Percentiles rank a stretch among this genome's conserved stretches.
Conservation (phyloP, 495 filamentous ascomycete species). For the Darksidea phi region DNA sequence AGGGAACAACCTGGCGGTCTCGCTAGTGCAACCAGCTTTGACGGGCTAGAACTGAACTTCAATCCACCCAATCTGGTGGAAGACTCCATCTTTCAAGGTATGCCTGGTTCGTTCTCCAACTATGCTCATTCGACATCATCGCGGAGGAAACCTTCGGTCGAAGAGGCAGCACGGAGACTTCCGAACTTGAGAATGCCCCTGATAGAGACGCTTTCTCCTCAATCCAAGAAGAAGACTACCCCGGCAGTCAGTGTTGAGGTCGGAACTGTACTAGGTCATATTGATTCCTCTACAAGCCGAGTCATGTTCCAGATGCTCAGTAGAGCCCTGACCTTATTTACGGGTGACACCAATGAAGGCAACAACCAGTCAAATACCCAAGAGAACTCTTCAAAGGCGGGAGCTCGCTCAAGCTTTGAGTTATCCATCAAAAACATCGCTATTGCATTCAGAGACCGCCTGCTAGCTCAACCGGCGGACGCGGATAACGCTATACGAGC, state of each 20-base stretch:
- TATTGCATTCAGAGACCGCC: conserved; percentile 26
- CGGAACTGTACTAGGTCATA: conserved; percentile 26
- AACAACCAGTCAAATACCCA: conserved; percentile 2
- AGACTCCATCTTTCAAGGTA: conserved; percentile 36
- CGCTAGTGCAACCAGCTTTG: neutral
- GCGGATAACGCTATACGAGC: neutral
- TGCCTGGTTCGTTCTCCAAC: conserved; percentile 44
- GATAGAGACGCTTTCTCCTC: neutral
- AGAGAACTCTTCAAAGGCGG: neutral
- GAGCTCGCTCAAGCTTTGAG: conserved; percentile 1
- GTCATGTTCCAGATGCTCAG: conserved; percentile 35
- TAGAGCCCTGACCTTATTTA: conserved; percentile 10
- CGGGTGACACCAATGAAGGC: neutral
- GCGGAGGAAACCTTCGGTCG: conserved; percentile 13
- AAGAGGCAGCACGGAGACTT: conserved; percentile 7
- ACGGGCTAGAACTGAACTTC: conserved; percentile 15
- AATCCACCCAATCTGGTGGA: conserved; percentile 21
- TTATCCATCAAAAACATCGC: conserved; percentile 23
- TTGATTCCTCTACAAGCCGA: conserved; percentile 34
- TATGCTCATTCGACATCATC: conserved; percentile 38
- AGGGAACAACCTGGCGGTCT: conserved; percentile 6
- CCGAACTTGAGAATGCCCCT: neutral
- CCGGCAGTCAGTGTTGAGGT: conserved; percentile 26
- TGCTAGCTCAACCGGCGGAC: conserved; percentile 17
- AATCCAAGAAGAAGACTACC: conserved; percentile 1